Base-by-base conservation (phyloP, 495 filamentous ascomycete genomes). In the Cetradonia linearis region DNA sequence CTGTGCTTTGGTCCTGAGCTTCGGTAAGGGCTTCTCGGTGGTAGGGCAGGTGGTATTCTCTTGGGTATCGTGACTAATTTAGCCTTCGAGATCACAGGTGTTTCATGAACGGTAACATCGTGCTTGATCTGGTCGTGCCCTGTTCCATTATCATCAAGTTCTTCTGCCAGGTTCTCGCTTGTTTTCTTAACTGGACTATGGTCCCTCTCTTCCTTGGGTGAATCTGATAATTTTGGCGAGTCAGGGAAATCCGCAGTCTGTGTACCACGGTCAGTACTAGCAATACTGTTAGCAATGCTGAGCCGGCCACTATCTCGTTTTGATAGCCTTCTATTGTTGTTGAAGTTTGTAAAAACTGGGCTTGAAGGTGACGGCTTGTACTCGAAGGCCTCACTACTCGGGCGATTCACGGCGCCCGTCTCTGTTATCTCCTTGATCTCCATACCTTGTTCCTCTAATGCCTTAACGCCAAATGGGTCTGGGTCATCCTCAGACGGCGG, bases 391-490 rank as follows among this genome's bases (percentile, higher is more conserved):
- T 86, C 87, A 70, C 80, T 84, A 34, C 77, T 79, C 20, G 90
- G 86, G 40, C 88, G 77, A 55, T 66, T 68, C 47, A 80, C 80
- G 2, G 86, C 85, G 23, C 88, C 89, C 18, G 90, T 90, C 75
- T 95, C 91, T 33, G 46, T 60, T 28, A 60, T 60, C 25, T 60
- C 59, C 48, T 86, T 79, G 64, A 96, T 91, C 65, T 90, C 86
- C 50, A 95, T 76, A 10, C 91, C 91, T 65, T 86, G 85, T 65
- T 86, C 83, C 71, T 93, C 86, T 42, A 96, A 73, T 33, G 91
- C 89, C 33, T 87, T 81, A 25, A 96, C 87, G 23, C 91, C 91
- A 67, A 86, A 96, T 16, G 91, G 91, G 69, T 96, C 91, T 31
- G 91, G 89, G 60, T 89, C 86, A 48, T 89, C 86, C 44, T 81